Conservation (phyloP, 495 filamentous ascomycete species). For the Aspergillus egyptiacus region DNA sequence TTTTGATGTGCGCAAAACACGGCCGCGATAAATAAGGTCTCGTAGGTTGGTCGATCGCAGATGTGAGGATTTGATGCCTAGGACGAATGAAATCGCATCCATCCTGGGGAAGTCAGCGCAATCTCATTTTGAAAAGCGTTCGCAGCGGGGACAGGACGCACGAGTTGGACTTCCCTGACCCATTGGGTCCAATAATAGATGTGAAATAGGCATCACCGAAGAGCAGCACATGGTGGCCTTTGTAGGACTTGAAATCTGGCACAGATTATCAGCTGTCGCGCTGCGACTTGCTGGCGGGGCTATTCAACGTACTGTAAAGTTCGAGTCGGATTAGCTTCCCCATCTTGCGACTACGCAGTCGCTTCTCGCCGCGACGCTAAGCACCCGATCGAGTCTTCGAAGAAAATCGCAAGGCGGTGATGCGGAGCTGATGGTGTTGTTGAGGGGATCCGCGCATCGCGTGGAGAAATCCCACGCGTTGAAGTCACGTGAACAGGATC, state of each 20-base stretch:
- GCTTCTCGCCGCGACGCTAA: slow-evolving; percentile 29
- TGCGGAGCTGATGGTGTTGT: slow-evolving; percentile 12
- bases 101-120: slow-evolving; percentile 54
- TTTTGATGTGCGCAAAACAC: slow-evolving; percentile 84
- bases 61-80: slow-evolving; percentile 97
- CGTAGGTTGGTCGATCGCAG: slow-evolving; percentile 90
- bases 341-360: slow-evolving; percentile 44
- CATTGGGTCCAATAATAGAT: slow-evolving; percentile 98
- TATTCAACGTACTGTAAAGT: slow-evolving; percentile 68
- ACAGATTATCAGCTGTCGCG: slow-evolving; percentile 3
- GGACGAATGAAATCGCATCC: slow-evolving; percentile 98
- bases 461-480: slow-evolving; percentile 8
- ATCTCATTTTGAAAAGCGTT: background rate
- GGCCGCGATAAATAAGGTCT: slow-evolving; percentile 93
- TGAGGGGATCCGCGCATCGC: slow-evolving; percentile 11
- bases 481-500: slow-evolving; percentile 5
- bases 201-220: slow-evolving; percentile 99
- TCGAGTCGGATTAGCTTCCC: slow-evolving; percentile 93
- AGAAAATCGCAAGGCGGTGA: slow-evolving; percentile 8
- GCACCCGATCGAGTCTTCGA: background rate
- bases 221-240: slow-evolving; percentile 86
- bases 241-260: slow-evolving; percentile 98
- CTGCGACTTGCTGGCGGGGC: background rate
- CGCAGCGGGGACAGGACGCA: slow-evolving; percentile 51
- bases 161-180: slow-evolving; percentile 99